phyloP scores from a whole-genome alignment of 2,329 filamentous ascomycete genomes.

The Penicillium sp. region DNA sequence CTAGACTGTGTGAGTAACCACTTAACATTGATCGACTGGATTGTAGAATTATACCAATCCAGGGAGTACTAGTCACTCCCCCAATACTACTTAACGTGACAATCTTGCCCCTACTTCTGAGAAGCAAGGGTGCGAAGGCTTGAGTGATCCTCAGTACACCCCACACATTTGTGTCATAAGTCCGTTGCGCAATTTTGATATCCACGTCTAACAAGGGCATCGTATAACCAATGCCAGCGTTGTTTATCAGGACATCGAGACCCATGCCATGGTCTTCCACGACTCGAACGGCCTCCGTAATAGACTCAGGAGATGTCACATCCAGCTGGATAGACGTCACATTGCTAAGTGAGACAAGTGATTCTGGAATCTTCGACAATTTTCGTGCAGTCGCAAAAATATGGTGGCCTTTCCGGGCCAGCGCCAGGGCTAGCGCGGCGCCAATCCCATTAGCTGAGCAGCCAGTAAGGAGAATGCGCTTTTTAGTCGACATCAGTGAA shows the following conservation, averaged over 20 bases:
- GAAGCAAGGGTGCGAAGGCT: conserved; percentile 33
- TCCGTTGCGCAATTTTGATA: conserved; percentile 30
- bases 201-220: conserved; percentile 32
- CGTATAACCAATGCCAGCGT: conserved; percentile 12
- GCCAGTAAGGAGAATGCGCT: conserved; percentile 33
- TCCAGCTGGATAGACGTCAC: conserved; percentile 15
- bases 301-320: conserved; percentile 14
- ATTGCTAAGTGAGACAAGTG: neutral
- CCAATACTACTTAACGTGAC: neutral
- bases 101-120: conserved; percentile 7
- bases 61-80: no score
- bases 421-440: conserved; percentile 31
- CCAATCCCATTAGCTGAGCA: conserved; percentile 39
- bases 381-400: conserved; percentile 42
- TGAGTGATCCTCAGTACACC: conserved; percentile 34
- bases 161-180: conserved; percentile 41
- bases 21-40: no score
- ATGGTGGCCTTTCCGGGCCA: conserved; percentile 27
- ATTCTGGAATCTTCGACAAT: conserved; percentile 5
- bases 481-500: no score
- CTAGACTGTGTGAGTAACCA: neutral
- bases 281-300: conserved; percentile 3
- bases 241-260: conserved; percentile 10
- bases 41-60: no score
- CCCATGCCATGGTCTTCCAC: conserved; percentile 2